Conservation (phyloP, 2,329 filamentous ascomycete genomes). For the Phialemoniopsis sp. region DNA sequence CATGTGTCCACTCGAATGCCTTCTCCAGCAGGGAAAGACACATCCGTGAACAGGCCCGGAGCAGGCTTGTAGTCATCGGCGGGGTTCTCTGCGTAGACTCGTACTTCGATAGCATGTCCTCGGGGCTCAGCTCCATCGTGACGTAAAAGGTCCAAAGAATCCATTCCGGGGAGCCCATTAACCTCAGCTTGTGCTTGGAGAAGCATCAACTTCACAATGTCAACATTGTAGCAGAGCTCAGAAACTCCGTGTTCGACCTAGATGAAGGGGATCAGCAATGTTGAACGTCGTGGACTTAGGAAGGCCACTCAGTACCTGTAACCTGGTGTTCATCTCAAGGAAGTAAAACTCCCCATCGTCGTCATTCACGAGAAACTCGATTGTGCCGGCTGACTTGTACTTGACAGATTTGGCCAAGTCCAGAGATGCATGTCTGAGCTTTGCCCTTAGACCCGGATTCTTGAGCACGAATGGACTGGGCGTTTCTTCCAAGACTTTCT, state of each 20-base stretch:
- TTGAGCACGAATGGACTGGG: slow-evolving; percentile 55
- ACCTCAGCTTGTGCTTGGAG: no score
- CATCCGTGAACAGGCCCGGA: slow-evolving; percentile 52
- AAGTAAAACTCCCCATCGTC: slow-evolving; percentile 76
- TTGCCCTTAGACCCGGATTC: slow-evolving; percentile 8
- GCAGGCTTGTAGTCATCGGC: slow-evolving; percentile 53
- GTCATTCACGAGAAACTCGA: slow-evolving; percentile 78
- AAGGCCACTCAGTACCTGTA: no score
- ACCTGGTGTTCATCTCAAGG: slow-evolving; percentile 77
- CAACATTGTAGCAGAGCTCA: slow-evolving; percentile 72
- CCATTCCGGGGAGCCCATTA: no score
- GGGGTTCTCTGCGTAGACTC: slow-evolving; percentile 47
- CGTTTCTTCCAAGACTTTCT: slow-evolving; percentile 69
- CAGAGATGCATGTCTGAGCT: slow-evolving; percentile 19
- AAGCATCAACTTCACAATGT: slow-evolving; percentile 58
- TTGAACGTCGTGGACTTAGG: no score
- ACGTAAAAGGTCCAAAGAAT: no score
- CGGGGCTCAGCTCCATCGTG: no score
- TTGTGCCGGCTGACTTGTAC: slow-evolving; percentile 26
- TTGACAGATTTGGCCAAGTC: slow-evolving; percentile 16
- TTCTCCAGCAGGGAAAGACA: slow-evolving; percentile 54
- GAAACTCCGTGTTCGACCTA: slow-evolving; percentile 77
- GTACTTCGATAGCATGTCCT: slow-evolving; percentile 24
- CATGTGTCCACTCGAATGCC: slow-evolving; percentile 58
- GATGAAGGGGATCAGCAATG: no score